phyloP scores from a whole-genome alignment of 768 basidiomycete genomes.

The Serendipita vermifera region DNA sequence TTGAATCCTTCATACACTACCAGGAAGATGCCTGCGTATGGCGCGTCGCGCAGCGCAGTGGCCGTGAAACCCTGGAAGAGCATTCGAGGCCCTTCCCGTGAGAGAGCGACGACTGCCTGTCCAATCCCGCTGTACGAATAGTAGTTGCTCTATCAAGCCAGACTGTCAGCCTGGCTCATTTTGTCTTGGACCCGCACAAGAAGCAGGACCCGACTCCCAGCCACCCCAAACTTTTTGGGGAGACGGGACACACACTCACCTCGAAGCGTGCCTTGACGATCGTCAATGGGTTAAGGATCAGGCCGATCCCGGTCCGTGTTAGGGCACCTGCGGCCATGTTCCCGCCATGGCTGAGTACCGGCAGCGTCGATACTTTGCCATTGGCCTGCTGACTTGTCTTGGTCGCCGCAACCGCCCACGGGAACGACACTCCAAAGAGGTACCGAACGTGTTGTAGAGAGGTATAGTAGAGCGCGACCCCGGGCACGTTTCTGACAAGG shows the following conservation, averaged over 20 bases:
- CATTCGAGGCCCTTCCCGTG: conserved; percentile 63
- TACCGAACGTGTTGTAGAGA: conserved; percentile 70
- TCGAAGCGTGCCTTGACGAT: conserved; percentile 88
- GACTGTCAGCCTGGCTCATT: no score
- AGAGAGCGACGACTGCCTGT: conserved; percentile 44
- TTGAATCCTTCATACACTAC: conserved; percentile 83
- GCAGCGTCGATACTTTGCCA: conserved; percentile 26
- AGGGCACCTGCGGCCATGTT: conserved; percentile 81
- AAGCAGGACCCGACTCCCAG: no score
- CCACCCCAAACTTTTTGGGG: no score
- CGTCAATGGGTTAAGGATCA: conserved; percentile 79
- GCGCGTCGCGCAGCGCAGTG: conserved; percentile 85
- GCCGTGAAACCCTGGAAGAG: conserved; percentile 76
- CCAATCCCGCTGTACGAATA: conserved; percentile 54
- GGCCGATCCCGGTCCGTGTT: conserved; percentile 65
- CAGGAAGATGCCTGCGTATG: conserved; percentile 83
- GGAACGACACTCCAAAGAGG: conserved; percentile 32
- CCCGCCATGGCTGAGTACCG: conserved; percentile 47
- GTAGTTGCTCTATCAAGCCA: conserved; percentile 52
- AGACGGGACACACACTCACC: conserved; percentile 40
- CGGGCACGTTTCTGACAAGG: conserved; percentile 66
- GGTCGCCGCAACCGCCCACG: conserved; percentile 13
- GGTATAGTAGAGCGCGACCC: conserved; percentile 87
- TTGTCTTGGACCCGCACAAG: no score
- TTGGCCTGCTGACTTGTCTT: conserved; percentile 41